These are phyloP conservation scores for Aspergillus phoenicis DNA, from an alignment of 2,329 filamentous ascomycete species.

Conservation along the genomic window DNA sequence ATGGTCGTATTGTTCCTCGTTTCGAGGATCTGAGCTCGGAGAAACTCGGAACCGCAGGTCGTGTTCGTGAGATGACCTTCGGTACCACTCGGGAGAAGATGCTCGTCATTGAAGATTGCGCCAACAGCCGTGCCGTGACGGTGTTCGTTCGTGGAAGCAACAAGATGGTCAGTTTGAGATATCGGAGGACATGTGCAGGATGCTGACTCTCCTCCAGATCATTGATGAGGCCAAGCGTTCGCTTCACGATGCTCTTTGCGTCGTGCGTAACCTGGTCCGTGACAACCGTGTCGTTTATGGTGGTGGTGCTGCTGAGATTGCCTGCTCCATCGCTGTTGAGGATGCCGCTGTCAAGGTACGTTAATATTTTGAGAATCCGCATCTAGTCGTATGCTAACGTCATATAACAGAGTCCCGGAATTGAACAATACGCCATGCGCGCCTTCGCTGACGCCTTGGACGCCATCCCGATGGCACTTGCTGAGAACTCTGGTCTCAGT, in stretches of 20 bases:
- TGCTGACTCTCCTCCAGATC: constrained; percentile 61
- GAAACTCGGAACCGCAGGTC: constrained; percentile 86
- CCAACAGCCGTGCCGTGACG: constrained; percentile 94
- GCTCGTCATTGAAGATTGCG: constrained; percentile 98
- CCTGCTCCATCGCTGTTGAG: constrained; percentile 93
- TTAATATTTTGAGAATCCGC: not conserved
- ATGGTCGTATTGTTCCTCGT: constrained; percentile 93
- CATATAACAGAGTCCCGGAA: constrained; percentile 71
- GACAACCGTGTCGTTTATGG: constrained; percentile 98
- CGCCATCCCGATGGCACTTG: constrained; percentile 88
- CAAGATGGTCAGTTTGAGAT: constrained; percentile 77
- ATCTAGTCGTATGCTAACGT: constrained; percentile 9
- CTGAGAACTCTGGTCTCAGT: constrained; percentile 95
- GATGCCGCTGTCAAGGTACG: constrained; percentile 80
- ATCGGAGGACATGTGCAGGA: not conserved
- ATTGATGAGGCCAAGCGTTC: constrained; percentile 99
- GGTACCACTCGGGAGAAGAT: constrained; percentile 99
- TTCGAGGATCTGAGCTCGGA: constrained; percentile 91
- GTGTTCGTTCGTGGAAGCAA: constrained; percentile 97
- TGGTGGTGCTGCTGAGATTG: constrained; percentile 93
- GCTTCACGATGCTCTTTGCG: constrained; percentile 94
- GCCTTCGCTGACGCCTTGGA: constrained; percentile 96
- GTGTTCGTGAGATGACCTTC: constrained; percentile 93
- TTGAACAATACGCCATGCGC: constrained; percentile 98
- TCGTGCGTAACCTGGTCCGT: constrained; percentile 91